Base-by-base conservation (phyloP, 1,284 basidiomycete species). In the Cryptococcus hybrid region DNA sequence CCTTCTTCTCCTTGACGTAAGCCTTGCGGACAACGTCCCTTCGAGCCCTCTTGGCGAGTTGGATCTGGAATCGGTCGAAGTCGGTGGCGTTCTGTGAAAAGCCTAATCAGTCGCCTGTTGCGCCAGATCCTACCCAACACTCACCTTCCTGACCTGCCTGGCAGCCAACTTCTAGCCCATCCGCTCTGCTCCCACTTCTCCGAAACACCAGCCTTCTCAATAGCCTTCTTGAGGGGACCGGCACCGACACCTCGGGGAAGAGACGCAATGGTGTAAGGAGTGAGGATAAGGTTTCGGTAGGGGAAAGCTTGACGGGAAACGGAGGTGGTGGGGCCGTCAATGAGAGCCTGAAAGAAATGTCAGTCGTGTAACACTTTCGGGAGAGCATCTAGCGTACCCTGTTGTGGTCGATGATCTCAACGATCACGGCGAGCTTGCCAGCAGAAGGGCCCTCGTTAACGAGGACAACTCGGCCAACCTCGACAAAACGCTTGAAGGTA, bases 321-420 rank as follows among this genome's bases (percentile, higher is more conserved):
- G 65, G 85, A 86, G 60, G 92, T 91, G 54, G 85, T 84, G 64
- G 95, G 94, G 58, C 93, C 93, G 80, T 98, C 95, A 73, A 98
- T 88, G 78, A 99, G 86, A 51, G 94, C 95, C 93, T 96, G 6
- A 47, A 35, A 1, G 3, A 30, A n/a, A 12, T 9, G 37, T 38
- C 36, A 53, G 54, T 34, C 7, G 3, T 5, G 9, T 38, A 3
- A n/a, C 12, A 13, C 11, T 3, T 34, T 13, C 35, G 42, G 12
- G n/a, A 35, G 5, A 44, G 18, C 7, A 47, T n/a, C 9, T 7
- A 12, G 81, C 89, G 65, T 73, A 96, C 94, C 79, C 93, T 87
- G 85, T 94, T 96, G 85, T 98, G 95, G 86, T 99, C 96, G 68
- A 99, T 92, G 80, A 99, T 93, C 82, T 98, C 94, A 61, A 87